Evolutionary conservation across 1,284 basidiomycete genomes (phyloP), one percentile per base, ranked within the genome.

Genomic region (Tetrapyrgos nigripes): DNA sequence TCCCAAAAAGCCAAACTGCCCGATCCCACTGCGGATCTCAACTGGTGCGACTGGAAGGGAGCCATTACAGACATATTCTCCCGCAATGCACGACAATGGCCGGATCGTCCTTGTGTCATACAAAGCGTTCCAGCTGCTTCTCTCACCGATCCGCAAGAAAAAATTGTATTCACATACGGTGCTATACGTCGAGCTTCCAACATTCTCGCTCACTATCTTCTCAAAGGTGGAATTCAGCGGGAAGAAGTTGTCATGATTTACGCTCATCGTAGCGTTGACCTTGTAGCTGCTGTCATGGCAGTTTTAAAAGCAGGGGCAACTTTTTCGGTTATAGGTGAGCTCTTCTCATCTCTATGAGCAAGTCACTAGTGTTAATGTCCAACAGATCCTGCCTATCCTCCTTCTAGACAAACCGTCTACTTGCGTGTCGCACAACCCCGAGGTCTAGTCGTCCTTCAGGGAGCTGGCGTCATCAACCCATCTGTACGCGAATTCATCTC

Each of bases 241-340:
- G 97, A 97, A 66, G 97, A 99, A 67, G 96, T 99, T 21, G 96
- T 99, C 56, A 98, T 97, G 87, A 93, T 99, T n/a, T 99, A 99
- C 71, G 97, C 97, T 0, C 90, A 98, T 68, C 88, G 97, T 48
- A 95, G 94, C 64, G 96, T 98, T 44, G 97, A 99, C 73, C 88
- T 99, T 51, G 94, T 98, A 6, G 93, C 99, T 4, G 97, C 97
- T 19, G 96, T 99, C 4, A 92, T 99, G 88, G 97, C 94, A 51
- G 91, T 97, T 33, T 84, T 99, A 67, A 99, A 99, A 78, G 95
- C 94, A 2, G 97, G 97, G 26, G 97, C 94, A 6, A 96, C 95
- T 2, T 99, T 99, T 79, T 97, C 94, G 37, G 97, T 99, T 62
- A 98, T 99, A 62, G 96, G 93, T 94, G 55, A 67, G 85, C 75